phyloP scores from a whole-genome alignment of 768 basidiomycete species.

The Leccinum boreale region DNA sequence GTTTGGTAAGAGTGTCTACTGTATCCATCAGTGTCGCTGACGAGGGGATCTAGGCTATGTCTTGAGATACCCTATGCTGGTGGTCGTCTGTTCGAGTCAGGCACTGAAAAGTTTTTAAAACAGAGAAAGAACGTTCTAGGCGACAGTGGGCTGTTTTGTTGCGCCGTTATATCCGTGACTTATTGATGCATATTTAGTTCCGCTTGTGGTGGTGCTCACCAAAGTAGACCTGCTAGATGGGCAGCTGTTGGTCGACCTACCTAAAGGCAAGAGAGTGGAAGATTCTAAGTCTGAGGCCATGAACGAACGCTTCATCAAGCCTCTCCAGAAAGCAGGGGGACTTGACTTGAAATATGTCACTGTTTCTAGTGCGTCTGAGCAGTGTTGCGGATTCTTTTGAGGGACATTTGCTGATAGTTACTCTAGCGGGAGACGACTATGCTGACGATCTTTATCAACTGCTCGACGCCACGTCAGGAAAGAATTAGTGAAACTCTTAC shows the following conservation, averaged over 20 bases:
- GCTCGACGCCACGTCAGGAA: background rate
- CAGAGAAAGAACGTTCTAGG: conserved; percentile 5
- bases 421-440: conserved; percentile 4
- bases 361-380: conserved; percentile 8
- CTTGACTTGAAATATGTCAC: background rate
- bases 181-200: background rate
- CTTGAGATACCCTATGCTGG: conserved; percentile 13
- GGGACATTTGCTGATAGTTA: background rate
- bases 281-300: background rate
- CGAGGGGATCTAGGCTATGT: conserved; percentile 8
- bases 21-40: background rate
- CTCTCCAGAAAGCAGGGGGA: background rate
- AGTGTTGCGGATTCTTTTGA: background rate
- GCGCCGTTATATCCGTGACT: background rate
- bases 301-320: background rate
- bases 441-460: background rate
- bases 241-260: conserved; percentile 2
- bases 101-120: conserved; percentile 9
- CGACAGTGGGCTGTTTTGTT: background rate
- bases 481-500: background rate
- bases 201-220: conserved; percentile 15
- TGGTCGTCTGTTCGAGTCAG: conserved; percentile 13
- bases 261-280: background rate
- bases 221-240: conserved; percentile 10
- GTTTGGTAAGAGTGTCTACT: conserved; percentile 5